Evolutionary conservation across 164 flowering plant genomes (phyloP).

Genomic region (Annona cherimola): DNA sequence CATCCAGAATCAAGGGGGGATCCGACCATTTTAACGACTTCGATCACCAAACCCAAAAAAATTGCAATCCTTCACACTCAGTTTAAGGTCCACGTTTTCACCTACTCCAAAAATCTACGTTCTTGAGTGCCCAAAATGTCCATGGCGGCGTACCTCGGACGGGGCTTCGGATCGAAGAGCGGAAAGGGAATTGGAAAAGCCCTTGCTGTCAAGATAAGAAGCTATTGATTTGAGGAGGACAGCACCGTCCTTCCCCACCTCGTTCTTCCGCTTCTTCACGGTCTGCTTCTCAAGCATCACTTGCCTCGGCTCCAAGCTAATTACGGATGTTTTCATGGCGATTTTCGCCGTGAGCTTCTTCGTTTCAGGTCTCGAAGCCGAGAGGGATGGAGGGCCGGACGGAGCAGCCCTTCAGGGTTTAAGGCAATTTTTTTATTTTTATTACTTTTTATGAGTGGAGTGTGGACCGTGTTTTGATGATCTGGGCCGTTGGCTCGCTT

Average conservation of each 20-base stretch:
- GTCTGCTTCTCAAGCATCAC: conserved; percentile 29
- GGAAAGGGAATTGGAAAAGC: conserved; percentile 51
- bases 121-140: not conserved
- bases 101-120: not conserved
- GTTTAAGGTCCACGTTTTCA: no score
- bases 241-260: conserved; percentile 10
- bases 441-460: no score
- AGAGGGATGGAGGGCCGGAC: not conserved
- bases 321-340: conserved; percentile 9
- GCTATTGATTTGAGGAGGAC: conserved; percentile 38
- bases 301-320: conserved; percentile 54
- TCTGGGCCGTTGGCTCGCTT: not conserved
- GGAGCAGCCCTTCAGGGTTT: not conserved
- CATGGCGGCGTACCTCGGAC: conserved; percentile 14
- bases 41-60: no score
- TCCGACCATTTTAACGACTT: no score
- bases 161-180: conserved; percentile 50
- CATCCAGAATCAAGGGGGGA: no score
- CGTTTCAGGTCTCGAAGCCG: not conserved
- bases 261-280: conserved; percentile 14
- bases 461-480: not conserved
- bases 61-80: no score
- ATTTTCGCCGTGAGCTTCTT: not conserved
- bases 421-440: not conserved
- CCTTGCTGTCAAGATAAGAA: conserved; percentile 38